Percentiles rank a stretch among this genome's conserved stretches.
phyloP scores from a whole-genome alignment of 768 basidiomycete genomes.

The Russula emetica region DNA sequence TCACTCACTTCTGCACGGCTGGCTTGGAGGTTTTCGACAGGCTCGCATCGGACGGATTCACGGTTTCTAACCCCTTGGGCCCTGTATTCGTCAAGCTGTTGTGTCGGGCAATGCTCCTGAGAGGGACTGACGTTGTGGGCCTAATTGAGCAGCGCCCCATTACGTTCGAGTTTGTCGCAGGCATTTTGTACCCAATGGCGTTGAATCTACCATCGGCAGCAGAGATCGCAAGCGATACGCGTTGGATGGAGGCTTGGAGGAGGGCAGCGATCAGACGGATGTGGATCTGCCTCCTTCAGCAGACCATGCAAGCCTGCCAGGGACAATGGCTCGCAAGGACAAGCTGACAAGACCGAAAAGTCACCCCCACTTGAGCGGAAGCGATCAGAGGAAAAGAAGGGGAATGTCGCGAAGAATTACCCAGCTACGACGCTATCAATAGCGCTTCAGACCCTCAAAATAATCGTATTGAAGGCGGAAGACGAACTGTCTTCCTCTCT shows the following conservation, averaged over 20 bases:
- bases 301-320: conserved; percentile 52
- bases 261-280: conserved; percentile 44
- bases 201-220: conserved; percentile 49
- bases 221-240: conserved; percentile 41
- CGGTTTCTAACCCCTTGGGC: conserved; percentile 33
- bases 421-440: conserved; percentile 39
- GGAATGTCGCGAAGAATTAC: conserved; percentile 23
- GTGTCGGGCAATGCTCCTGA: conserved; percentile 42
- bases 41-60: conserved; percentile 34
- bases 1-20: conserved; percentile 36
- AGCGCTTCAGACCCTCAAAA: conserved; percentile 63
- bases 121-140: conserved; percentile 48
- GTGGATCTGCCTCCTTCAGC: conserved; percentile 62
- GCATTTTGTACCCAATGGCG: conserved; percentile 59
- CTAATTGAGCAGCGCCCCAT: conserved; percentile 54
- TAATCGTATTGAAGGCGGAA: conserved; percentile 59
- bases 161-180: conserved; percentile 58
- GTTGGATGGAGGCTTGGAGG: conserved; percentile 44
- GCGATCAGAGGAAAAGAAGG: conserved; percentile 45
- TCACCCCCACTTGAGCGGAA: conserved; percentile 39
- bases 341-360: conserved; percentile 29
- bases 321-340: conserved; percentile 31
- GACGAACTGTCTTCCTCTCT: conserved; percentile 52
- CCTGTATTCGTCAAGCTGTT: conserved; percentile 35
- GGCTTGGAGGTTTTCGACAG: conserved; percentile 37